A percentile compares a stretch with the other conserved stretches of the same genome.
These are phyloP conservation scores for Acer campestre DNA, from an alignment of 345 rosid genomes.

Conservation along the genomic window DNA sequence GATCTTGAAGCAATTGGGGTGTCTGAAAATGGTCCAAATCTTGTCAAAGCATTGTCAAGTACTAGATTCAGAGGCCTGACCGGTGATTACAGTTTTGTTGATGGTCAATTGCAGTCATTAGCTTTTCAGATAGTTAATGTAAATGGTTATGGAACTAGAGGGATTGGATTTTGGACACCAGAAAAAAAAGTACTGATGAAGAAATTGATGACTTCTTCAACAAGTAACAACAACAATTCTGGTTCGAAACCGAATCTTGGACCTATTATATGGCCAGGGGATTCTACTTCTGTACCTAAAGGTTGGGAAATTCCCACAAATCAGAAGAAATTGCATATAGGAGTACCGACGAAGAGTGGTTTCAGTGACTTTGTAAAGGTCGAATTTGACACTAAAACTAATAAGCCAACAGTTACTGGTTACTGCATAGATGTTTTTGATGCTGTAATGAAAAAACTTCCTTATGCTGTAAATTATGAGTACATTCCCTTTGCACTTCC, in stretches of 20 bases:
- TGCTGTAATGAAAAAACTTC: constrained; percentile 42
- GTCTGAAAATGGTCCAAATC: constrained; percentile 44
- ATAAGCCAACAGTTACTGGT: constrained; percentile 20
- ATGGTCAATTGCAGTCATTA: constrained; percentile 35
- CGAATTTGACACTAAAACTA: constrained; percentile 25
- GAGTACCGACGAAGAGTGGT: constrained; percentile 45
- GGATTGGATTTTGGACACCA: constrained; percentile 55
- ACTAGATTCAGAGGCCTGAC: constrained; percentile 45
- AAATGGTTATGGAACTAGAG: constrained; percentile 26
- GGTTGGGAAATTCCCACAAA: constrained; percentile 59
- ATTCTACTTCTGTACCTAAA: constrained; percentile 30
- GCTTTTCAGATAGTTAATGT: constrained; percentile 50
- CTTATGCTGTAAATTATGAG: constrained; percentile 45
- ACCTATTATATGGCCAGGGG: constrained; percentile 48
- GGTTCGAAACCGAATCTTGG: constrained; percentile 28
- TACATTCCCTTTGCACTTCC: constrained; percentile 31
- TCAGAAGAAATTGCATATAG: constrained; percentile 42
- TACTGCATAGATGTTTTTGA: constrained; percentile 49
- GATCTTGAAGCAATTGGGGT: constrained; percentile 45
- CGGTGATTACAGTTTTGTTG: constrained; percentile 38
- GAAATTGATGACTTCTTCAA: constrained; percentile 7
- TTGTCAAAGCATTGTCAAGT: constrained; percentile 32
- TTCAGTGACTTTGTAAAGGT: constrained; percentile 44
- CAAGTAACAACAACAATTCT: constrained; percentile 13
- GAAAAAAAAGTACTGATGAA: constrained; percentile 32